Percentiles rank a stretch among this genome's conserved stretches.
These are phyloP conservation scores for Penicillium rolfsii DNA, from an alignment of 2,329 filamentous ascomycete species.

Conservation along the genomic window DNA sequence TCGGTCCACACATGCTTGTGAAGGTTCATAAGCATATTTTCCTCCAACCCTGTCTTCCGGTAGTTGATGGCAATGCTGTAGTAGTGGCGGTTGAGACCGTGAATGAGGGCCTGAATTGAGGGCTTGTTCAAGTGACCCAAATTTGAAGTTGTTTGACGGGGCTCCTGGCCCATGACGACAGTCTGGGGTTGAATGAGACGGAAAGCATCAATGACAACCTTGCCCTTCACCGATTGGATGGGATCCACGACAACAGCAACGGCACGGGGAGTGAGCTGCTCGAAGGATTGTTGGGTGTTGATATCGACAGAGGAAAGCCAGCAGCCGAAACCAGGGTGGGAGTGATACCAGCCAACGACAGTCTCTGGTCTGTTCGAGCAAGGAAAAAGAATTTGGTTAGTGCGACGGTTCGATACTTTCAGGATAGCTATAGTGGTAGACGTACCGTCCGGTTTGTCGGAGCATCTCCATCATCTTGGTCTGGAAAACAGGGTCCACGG, in stretches of 20 bases:
- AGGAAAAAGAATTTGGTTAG: conserved; percentile 15
- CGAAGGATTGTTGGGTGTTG: conserved; percentile 99
- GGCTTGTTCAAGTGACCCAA: conserved; percentile 98
- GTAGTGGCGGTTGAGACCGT: conserved; percentile 97
- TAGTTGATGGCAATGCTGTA: conserved; percentile 99
- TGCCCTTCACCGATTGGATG: conserved; percentile 99
- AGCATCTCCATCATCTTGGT: conserved; percentile 99
- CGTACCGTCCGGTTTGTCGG: conserved; percentile 89
- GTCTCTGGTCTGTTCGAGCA: conserved; percentile 75
- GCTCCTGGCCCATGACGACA: conserved; percentile 96
- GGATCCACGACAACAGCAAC: conserved; percentile 98
- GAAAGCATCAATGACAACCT: conserved; percentile 99
- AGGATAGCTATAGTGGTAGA: background rate
- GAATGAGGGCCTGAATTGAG: conserved; percentile 98
- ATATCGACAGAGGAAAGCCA: conserved; percentile 99
- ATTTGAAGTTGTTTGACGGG: conserved; percentile 96
- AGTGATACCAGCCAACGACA: conserved; percentile 99
- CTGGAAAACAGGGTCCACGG: conserved; percentile 97
- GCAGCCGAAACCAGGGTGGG: conserved; percentile 97
- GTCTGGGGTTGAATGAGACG: conserved; percentile 97
- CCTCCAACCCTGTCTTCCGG: conserved; percentile 93
- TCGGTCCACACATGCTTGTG: conserved; percentile 99
- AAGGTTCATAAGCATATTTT: conserved; percentile 99
- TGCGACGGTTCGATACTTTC: background rate
- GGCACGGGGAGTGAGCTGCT: conserved; percentile 93